phyloP scores from a whole-genome alignment of 1,284 basidiomycete species.

The Tilletiaria anomala region DNA sequence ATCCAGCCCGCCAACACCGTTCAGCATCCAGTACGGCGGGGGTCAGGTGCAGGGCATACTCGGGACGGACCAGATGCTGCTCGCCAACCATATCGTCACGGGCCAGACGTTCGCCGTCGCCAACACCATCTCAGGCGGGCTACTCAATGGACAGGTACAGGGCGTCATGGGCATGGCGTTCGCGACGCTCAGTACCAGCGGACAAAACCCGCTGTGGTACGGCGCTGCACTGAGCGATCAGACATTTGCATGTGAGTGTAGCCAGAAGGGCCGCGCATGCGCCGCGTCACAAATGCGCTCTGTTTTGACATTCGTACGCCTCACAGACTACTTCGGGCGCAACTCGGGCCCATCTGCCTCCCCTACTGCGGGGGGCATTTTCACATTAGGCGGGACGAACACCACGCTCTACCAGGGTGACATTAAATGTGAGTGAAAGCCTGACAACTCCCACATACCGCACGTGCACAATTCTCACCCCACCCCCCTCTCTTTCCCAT shows the following conservation, averaged over 20 bases:
- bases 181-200: constrained; percentile 7
- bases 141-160: constrained; percentile 7
- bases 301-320: not conserved
- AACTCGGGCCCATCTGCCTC: not conserved
- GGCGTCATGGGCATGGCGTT: constrained; percentile 30
- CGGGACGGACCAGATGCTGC: constrained; percentile 9
- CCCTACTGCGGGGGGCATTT: constrained; percentile 13
- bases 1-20: no score
- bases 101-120: constrained; percentile 25
- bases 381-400: constrained; percentile 28
- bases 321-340: no score
- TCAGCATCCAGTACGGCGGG: constrained; percentile 15
- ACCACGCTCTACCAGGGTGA: constrained; percentile 15
- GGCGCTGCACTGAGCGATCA: constrained; percentile 11
- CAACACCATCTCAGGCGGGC: constrained; percentile 7
- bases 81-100: constrained; percentile 11
- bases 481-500: no score
- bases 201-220: constrained; percentile 16
- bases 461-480: no score
- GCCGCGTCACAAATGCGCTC: no score
- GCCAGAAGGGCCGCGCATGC: not conserved
- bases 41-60: constrained; percentile 15
- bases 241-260: no score
- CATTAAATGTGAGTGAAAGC: constrained; percentile 15
- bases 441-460: no score